Base-by-base conservation (phyloP, 140 eudicot genomes). In the Stevia rebaudiana region DNA sequence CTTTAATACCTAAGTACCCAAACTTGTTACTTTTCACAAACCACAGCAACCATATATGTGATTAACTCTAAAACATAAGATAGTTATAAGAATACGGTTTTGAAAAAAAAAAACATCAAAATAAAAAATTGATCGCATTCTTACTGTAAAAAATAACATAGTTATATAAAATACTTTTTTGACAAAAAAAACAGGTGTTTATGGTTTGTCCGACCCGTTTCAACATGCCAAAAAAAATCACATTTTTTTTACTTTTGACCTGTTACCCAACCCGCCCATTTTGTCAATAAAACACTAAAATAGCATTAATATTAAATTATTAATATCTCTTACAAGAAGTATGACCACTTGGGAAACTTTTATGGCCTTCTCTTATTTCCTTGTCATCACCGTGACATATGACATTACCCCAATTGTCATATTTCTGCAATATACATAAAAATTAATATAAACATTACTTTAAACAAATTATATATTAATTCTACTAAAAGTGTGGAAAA, bases 271-370 rank as follows among this genome's bases (percentile, higher is more conserved):
- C 65, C 4, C 31, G 31, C 17, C 8, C 48, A 37, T 18, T 35
- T 35, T 4, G 30, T 36, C 65, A 35, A 10, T 33, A 9, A 16
- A 57, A 35, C 63, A 58, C 33, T 16, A 33, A 58, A 58, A 36
- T 35, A 8, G 3, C 3, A 49, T n/a, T n/a, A n/a, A n/a, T n/a
- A n/a, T n/a, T n/a, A n/a, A n/a, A n/a, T n/a, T n/a, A 6, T 3
- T 46, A 67, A 68, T 3, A 3, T 46, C 16, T 57, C 89, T 82
- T 77, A 86, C 89, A 86, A 68, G 94, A 86, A 61, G 94, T 24
- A 75, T 86, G 94, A 15, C 94, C 89, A 61, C 94, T 86, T 19
- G 94, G 94, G 70, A 82, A 86, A 61, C 94, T 86, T 76, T 86
- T 86, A 39, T 86, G 89, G 30, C 94, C 94, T 82, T 86, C 89